Evolutionary conservation across 139 green algal species (phyloP), one percentile per base, ranked within the genome.

Genomic region (Pseudopediastrum boryanum): DNA sequence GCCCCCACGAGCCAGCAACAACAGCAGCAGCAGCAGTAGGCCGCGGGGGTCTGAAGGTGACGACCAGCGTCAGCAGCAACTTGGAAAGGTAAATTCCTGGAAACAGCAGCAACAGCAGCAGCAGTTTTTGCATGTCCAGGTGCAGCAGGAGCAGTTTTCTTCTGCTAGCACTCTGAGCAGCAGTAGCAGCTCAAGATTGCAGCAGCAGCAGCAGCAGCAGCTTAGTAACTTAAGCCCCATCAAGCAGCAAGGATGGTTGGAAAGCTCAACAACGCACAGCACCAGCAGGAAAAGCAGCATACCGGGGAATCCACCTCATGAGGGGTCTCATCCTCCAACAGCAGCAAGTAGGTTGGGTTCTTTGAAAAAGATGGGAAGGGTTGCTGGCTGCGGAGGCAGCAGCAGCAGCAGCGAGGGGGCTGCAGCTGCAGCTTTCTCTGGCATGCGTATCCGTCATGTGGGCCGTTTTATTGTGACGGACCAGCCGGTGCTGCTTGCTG

Each of bases 391-490:
- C n/a, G n/a, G n/a, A n/a, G n/a, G n/a, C n/a, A n/a, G n/a, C n/a
- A n/a, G n/a, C n/a, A n/a, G n/a, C n/a, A n/a, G n/a, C n/a, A n/a
- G n/a, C n/a, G n/a, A n/a, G n/a, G n/a, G n/a, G n/a, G n/a, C n/a
- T n/a, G n/a, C n/a, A n/a, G n/a, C n/a, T n/a, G n/a, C n/a, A n/a
- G n/a, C n/a, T n/a, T n/a, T n/a, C n/a, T n/a, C n/a, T n/a, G n/a
- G n/a, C n/a, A n/a, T n/a, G n/a, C n/a, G n/a, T n/a, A n/a, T n/a
- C n/a, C n/a, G 70, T n/a, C 50, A 67, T 51, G 41, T 41, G 1
- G 70, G 70, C 23, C 43, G 70, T 23, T 77, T 77, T 27, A 52
- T 77, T 8, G 70, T 77, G 4, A 77, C 70, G 9, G 36, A 77
- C 70, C 70, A 43, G 70, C 33, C 10, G 65, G 51, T 2, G 66